Conservation (phyloP, 2,329 filamentous ascomycete genomes). For the Xylariomycetidae sp. region DNA sequence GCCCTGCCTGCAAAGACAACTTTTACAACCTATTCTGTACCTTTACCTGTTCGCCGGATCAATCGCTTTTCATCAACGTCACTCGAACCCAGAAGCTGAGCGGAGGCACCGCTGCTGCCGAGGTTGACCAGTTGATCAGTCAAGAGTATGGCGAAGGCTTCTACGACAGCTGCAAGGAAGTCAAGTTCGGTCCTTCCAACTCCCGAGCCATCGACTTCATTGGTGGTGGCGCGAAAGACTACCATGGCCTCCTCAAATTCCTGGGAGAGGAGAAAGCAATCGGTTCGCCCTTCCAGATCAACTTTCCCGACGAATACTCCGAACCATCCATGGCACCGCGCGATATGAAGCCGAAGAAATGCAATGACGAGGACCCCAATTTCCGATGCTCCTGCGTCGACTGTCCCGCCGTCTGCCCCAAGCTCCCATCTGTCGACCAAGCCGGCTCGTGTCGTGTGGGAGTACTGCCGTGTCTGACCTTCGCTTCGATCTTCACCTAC, state of each 20-base stretch:
- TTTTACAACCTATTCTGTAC: constrained; percentile 98
- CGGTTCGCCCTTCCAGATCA: constrained; percentile 97
- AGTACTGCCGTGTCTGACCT: constrained; percentile 84
- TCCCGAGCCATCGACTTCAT: constrained; percentile 93
- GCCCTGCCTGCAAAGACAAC: constrained; percentile 95
- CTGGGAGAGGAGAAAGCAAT: constrained; percentile 85
- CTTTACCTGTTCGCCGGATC: constrained; percentile 95
- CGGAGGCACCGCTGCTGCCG: constrained; percentile 61
- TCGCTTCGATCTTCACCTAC: constrained; percentile 85
- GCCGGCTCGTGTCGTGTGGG: constrained; percentile 75
- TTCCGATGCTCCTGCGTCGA: constrained; percentile 93
- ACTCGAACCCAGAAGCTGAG: constrained; percentile 63
- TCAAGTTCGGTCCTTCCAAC: constrained; percentile 95
- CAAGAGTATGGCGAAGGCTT: constrained; percentile 80
- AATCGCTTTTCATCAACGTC: constrained; percentile 91
- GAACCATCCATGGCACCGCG: constrained; percentile 67
- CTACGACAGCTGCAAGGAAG: constrained; percentile 96
- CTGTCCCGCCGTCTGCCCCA: constrained; percentile 79
- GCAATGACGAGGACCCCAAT: constrained; percentile 79
- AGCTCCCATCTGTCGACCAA: constrained; percentile 68
- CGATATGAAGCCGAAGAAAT: constrained; percentile 71
- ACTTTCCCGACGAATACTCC: constrained; percentile 64
- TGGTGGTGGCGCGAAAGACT: constrained; percentile 89
- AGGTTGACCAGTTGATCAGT: constrained; percentile 85
- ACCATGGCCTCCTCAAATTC: constrained; percentile 81